Evolutionary conservation across 2,329 filamentous ascomycete species (phyloP).

Genomic region (Albophoma yamanashiensis): DNA sequence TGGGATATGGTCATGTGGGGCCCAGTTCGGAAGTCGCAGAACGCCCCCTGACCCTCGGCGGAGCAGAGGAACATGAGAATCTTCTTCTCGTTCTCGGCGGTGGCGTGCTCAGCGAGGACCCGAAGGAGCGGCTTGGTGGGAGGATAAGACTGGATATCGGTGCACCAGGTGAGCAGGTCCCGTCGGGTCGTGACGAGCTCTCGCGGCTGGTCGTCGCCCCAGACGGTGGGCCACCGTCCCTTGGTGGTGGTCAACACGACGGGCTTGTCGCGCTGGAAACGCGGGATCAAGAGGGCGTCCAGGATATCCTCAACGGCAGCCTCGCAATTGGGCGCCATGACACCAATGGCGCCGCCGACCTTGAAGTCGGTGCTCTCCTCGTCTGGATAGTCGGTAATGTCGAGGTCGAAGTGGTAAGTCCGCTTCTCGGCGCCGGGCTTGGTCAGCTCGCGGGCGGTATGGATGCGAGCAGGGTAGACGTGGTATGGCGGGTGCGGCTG

Average conservation of each 20-base stretch:
- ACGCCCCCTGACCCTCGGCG: constrained; percentile 80
- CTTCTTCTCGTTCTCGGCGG: constrained; percentile 74
- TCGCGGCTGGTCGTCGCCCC: constrained; percentile 80
- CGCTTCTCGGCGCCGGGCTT: constrained; percentile 85
- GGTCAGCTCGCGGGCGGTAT: constrained; percentile 78
- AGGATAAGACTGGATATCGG: constrained; percentile 84
- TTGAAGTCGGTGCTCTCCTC: constrained; percentile 86
- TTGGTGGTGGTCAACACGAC: constrained; percentile 66
- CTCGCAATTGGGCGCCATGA: constrained; percentile 78
- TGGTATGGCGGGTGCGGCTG: constrained; percentile 91
- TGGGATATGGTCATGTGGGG: constrained; percentile 79
- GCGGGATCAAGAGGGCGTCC: constrained; percentile 70
- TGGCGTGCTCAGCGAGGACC: constrained; percentile 74
- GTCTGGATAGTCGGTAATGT: constrained; percentile 86
- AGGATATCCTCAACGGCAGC: constrained; percentile 73
- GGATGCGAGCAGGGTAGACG: constrained; percentile 82
- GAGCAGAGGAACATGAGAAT: constrained; percentile 79
- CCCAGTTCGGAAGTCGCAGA: constrained; percentile 89
- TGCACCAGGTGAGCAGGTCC: constrained; percentile 91
- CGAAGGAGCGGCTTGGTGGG: constrained; percentile 83
- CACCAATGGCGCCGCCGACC: constrained; percentile 88
- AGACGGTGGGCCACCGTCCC: constrained; percentile 94
- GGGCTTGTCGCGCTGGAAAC: constrained; percentile 73
- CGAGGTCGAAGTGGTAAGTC: constrained; percentile 94
- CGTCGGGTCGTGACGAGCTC: constrained; percentile 83